Base-by-base conservation (phyloP, 2,329 filamentous ascomycete genomes). In the Sclerotinia spermophila region DNA sequence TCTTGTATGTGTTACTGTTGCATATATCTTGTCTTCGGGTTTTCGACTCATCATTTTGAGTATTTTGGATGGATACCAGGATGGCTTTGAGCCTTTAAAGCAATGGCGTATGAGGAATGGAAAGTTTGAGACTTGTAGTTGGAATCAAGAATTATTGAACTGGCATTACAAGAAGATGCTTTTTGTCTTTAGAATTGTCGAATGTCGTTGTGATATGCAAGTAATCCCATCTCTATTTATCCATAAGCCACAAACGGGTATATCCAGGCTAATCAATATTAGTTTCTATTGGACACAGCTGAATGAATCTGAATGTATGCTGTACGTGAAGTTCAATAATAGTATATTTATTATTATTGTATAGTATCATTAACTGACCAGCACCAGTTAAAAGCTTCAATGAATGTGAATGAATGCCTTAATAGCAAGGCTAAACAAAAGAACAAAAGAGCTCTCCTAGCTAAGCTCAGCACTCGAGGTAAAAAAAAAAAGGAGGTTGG, bases 31-130 rank as follows among this genome's bases (percentile, higher is more conserved):
- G 8, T 65, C 13, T 65, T 38, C 15, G 35, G 24, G 4, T 40
- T 65, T 24, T n/a, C 24, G 11, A 40, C 62, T 65, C 45, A 24
- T 13, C n/a, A 53, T 30, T 7, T 53, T 27, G n/a, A 38, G 62
- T 40, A 30, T 30, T 65, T 65, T 65, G 62, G 62, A 65, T 53
- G 45, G 62, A 65, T 65, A 65, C 45, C 62, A 53, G 62, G 45
- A 65, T 65, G 62, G 62, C 62, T 53, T 40, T 6, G 27, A 40
- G 45, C 62, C 45, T 40, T 24, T 5, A 65, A 65, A 53, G 15
- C n/a, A 38, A 35, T 33, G 62, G 62, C 62, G 45, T 19, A 53
- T 40, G 10, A 33, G 62, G 44, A 30, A 45, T 35, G 59, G n/a
- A 27, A 53, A 30, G 33, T 7, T 40, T 21, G 35, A 65, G 40